Evolutionary conservation across 2,329 filamentous ascomycete genomes (phyloP), one percentile per base, ranked within the genome.

Genomic region (Teratosphaeriaceae sp.): DNA sequence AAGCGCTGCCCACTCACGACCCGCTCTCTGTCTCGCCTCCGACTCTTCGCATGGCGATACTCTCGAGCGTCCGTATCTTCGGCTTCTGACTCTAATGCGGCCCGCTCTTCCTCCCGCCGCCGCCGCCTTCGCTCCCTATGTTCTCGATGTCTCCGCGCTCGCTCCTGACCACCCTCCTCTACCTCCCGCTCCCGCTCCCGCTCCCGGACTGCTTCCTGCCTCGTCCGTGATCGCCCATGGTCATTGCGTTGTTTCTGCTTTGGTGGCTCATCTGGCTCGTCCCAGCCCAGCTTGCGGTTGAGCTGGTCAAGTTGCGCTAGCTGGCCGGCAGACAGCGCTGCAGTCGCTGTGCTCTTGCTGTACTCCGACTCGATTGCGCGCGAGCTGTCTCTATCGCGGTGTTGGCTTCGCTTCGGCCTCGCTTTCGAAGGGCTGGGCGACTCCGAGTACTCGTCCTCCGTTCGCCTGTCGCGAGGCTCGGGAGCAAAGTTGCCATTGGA

Each of bases 291-390:
- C 49, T 78, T 74, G 20, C 74, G 70, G 62, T 85, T 82, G 42
- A 76, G 66, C 38, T 77, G 71, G 53, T 87, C 75, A 36, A 89
- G 64, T 56, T 80, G 78, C 11, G 80, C 81, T 38, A 89, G 64
- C 4, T 82, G 79, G 53, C 79, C 76, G 47, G 65, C 69, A 62
- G 56, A 79, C 55, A 73, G 60, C 29, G 64, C 55, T 19, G 63
- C 63, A 39, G 22, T 60, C 16, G 56, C 59, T 5, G 55, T 54
- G 23, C 58, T 62, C 21, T 36, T 48, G 29, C 58, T 56, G 31
- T 46, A 47, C 26, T 51, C 40, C 11, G 53, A 53, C 30, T 44
- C 43, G 3, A 47, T 45, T 11, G 42, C 42, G 38, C 49, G 39
- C 30, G 44, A 43, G n/a, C 30, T 42, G 22, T 30, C 33, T 37